Base-by-base conservation (phyloP, 1,139 yeast genomes). In the Suzukiozyma palmioleophila region DNA sequence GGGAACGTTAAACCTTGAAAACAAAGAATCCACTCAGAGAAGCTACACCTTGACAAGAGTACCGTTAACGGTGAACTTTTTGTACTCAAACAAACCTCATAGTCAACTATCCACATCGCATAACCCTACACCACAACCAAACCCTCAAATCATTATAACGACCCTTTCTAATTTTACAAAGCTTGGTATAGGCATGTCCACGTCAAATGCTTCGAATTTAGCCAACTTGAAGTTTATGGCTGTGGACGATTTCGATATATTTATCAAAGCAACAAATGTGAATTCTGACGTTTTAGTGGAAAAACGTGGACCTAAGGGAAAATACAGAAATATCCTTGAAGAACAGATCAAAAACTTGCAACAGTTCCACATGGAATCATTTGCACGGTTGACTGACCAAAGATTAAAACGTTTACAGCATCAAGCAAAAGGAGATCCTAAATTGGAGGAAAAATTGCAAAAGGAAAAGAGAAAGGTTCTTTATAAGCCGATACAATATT, bases 401-500 rank as follows among this genome's bases (percentile, higher is more conserved):
- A 27, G 37, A 16, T 28, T 35, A 28, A 10, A 22, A 16, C 30
- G 31, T 16, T 25, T 26, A 12, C 14, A 22, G 25, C 33, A 28
- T 16, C 18, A 12, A 8, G 26, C 32, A 6, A 10, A 3, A 2
- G 43, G 40, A 3, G 33, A 43, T 35, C 14, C 28, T 6, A 41
- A 41, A 8, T 42, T 54, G 16, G 42, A 54, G 15, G 49, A 41
- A 29, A 45, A 44, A 28, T 31, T 56, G 7, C 38, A 43, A 15
- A 54, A 55, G 29, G 45, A 45, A n/a, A 52, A 46, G 34, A 49
- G 62, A 27, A 53, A 48, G 32, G 41, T 47, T 10, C 43, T 58
- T 5, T 59, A 57, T 39, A 59, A 59, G 33, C 62, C 64, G n/a
- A 50, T 60, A 10, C 68, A 62, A 38, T 58, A 43, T 41, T 57